phyloP scores from a whole-genome alignment of 768 basidiomycete genomes.

The Melanogaster broomeanus region DNA sequence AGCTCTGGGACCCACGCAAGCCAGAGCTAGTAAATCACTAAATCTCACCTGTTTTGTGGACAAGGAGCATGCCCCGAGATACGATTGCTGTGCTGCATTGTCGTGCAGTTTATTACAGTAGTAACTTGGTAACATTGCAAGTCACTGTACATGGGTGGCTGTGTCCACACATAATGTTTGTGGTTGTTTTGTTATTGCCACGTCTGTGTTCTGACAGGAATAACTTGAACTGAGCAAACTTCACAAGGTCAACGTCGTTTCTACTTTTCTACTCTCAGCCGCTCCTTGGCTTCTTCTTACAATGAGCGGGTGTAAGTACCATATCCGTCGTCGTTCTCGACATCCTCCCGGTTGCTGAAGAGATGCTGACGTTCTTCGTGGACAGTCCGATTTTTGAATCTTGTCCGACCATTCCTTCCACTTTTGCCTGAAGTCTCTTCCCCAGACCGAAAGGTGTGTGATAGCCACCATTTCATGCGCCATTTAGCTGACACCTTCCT shows the following conservation, averaged over 20 bases:
- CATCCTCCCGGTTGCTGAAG: neutral
- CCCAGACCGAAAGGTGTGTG: slow-evolving; percentile 89
- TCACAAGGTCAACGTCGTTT: slow-evolving; percentile 18
- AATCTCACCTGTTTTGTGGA: no score
- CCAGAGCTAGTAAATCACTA: no score
- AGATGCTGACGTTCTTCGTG: slow-evolving; percentile 3
- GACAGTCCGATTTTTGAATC: slow-evolving; percentile 93
- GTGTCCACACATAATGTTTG: slow-evolving; percentile 16
- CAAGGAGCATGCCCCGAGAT: no score
- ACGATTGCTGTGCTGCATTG: no score
- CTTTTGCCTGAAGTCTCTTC: slow-evolving; percentile 97
- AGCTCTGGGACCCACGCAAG: no score
- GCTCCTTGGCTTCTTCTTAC: slow-evolving; percentile 33
- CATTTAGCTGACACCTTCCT: slow-evolving; percentile 4
- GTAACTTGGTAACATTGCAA: no score
- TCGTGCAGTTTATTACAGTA: no score
- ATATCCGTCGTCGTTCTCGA: neutral
- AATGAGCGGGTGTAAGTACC: slow-evolving; percentile 80
- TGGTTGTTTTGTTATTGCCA: slow-evolving; percentile 30
- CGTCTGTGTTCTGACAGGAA: slow-evolving; percentile 30
- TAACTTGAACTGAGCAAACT: slow-evolving; percentile 15
- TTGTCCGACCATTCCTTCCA: slow-evolving; percentile 96
- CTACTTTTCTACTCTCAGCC: slow-evolving; percentile 17
- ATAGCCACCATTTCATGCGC: slow-evolving; percentile 1
- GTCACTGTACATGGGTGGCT: no score